A percentile compares a stretch with the other conserved stretches of the same genome.
These are phyloP conservation scores for Hypoxylon fuscum DNA, from an alignment of 495 filamentous ascomycete species.

Conservation along the genomic window DNA sequence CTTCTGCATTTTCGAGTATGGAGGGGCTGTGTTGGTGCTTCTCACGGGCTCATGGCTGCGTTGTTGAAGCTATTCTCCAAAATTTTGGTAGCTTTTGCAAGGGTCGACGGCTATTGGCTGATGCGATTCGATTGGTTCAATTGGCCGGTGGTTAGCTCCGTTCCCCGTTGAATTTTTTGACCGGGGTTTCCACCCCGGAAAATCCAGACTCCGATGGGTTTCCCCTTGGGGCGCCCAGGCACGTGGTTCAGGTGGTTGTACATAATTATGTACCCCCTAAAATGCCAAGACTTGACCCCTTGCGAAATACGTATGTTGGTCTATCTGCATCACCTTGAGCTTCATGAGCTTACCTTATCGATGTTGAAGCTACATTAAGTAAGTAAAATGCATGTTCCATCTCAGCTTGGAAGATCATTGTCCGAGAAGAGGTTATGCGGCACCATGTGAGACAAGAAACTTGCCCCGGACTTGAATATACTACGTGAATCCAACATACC, in stretches of 20 bases:
- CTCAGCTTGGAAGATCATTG: too few species aligned
- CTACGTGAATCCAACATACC: slow-evolving; percentile 9
- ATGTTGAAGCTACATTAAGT: too few species aligned
- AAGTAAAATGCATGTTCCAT: slow-evolving; percentile 9
- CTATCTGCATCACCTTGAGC: too few species aligned
- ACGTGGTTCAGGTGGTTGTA: background rate
- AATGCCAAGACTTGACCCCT: slow-evolving; percentile 18
- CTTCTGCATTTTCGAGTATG: slow-evolving; percentile 79
- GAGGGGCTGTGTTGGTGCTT: too few species aligned
- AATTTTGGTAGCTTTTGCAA: slow-evolving; percentile 30
- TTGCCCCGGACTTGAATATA: slow-evolving; percentile 12
- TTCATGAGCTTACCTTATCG: too few species aligned
- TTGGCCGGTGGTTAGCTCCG: background rate
- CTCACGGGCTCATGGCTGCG: too few species aligned
- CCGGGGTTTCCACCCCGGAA: slow-evolving; percentile 19
- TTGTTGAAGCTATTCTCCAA: background rate
- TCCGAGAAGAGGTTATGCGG: too few species aligned
- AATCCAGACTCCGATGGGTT: slow-evolving; percentile 33
- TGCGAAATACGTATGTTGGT: background rate
- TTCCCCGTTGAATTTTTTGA: background rate
- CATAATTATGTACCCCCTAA: slow-evolving; percentile 2
- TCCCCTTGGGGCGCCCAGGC: too few species aligned
- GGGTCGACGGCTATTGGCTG: background rate
- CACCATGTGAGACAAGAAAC: background rate
- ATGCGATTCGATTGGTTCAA: slow-evolving; percentile 11